phyloP scores from a whole-genome alignment of 257 asterid species.

The Cinchona pubescens region DNA sequence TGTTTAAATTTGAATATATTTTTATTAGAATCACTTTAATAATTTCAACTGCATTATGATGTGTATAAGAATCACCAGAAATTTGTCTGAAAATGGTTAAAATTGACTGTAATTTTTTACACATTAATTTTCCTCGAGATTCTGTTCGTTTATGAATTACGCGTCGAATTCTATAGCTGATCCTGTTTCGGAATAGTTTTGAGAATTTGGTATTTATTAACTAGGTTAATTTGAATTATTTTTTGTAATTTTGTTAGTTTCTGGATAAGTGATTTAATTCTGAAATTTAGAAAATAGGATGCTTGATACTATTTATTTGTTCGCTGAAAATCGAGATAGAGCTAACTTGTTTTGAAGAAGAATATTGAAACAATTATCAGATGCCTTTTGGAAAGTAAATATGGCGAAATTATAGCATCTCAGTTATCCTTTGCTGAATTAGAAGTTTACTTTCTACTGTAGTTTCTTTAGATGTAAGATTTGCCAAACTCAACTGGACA shows the following conservation, averaged over 20 bases:
- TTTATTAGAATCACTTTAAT: neutral
- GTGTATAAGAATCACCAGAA: no score
- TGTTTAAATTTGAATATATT: neutral
- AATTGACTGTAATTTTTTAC: neutral
- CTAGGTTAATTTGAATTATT: no score
- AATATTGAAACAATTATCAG: no score
- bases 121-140: neutral
- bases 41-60: conserved; percentile 28
- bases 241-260: no score
- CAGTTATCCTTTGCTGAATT: neutral
- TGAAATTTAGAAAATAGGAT: no score
- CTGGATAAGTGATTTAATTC: no score
- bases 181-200: neutral
- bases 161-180: neutral
- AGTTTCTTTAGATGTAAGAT: neutral
- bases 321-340: neutral
- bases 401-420: neutral
- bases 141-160: neutral
- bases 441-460: neutral
- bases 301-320: no score
- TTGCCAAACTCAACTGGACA: neutral
- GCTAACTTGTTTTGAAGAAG: neutral
- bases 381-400: no score
- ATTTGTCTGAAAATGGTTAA: neutral
- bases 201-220: no score